Evolutionary conservation across 2,329 filamentous ascomycete genomes (phyloP), one percentile per base, ranked within the genome.

Genomic region (Talaromyces islandicus): DNA sequence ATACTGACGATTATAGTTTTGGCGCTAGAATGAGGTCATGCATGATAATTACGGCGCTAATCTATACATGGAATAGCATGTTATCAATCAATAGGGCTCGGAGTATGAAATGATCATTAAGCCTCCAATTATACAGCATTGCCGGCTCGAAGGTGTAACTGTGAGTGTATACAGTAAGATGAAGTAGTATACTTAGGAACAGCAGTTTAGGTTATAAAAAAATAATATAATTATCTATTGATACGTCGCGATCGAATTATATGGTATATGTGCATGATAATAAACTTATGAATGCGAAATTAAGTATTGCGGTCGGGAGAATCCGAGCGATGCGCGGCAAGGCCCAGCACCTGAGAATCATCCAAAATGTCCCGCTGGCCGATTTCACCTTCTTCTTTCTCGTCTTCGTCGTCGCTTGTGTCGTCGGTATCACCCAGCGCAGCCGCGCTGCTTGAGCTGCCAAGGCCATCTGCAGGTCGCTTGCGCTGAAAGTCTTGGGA

Each of bases 401-500:
- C 70, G 41, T 75, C 73, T 46, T 77, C 75, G 25, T 70, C 76
- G 1, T 72, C 74, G 19, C 38, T 55, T 54, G 71, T 69, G 10
- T 70, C 68, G 38, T 75, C 73, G 43, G 77, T 75, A 30, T 69
- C 76, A 1, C 72, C 74, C 19, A 78, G 73, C 7, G 71, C 70
- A 12, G 62, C 63, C 17, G 73, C 68, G 7, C 75, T 70, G 30
- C 68, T 70, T 19, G 72, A 71, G 9, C 70, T 71, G 3, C 69
- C 68, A 14, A 78, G 70, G 12, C 78, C 70, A 38, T 79, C 78
- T 0, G 81, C 80, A 29, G 79, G 82, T 63, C 85, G 83, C 72
- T 85, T 89, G 78, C 94, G 89, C 75, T 95, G 90, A 72, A 97
- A 97, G 75, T 97, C 93, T 72, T 96, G 89, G 62, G 85, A 88